These are phyloP conservation scores for Fusarium metavorans DNA, from an alignment of 2,329 filamentous ascomycete species.

Conservation along the genomic window DNA sequence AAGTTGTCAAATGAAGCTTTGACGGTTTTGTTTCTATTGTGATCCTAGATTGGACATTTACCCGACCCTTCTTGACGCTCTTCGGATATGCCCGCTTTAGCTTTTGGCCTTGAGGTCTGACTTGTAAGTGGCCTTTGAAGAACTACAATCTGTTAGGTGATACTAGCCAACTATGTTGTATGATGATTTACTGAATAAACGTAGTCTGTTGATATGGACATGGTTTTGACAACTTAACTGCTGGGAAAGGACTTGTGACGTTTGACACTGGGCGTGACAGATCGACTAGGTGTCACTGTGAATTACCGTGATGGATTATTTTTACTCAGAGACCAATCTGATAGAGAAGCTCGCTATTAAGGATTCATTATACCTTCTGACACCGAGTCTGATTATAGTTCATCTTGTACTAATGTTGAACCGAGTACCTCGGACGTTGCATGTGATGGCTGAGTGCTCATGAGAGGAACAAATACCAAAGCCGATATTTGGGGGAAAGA, in stretches of 20 bases:
- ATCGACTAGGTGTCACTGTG: background rate
- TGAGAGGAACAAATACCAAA: background rate
- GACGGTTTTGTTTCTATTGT: background rate
- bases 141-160: background rate
- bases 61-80: background rate
- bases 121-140: background rate
- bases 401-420: background rate
- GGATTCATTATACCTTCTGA: background rate
- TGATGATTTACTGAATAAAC: background rate
- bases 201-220: background rate
- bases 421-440: background rate
- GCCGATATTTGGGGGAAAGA: too few relatives aligned
- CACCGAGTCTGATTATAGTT: background rate
- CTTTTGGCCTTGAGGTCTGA: background rate
- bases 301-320: background rate
- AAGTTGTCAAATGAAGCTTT: background rate
- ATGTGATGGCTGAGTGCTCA: background rate
- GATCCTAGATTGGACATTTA: too few relatives aligned
- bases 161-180: background rate
- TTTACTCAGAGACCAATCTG: too few relatives aligned
- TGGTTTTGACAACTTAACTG: background rate
- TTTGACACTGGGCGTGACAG: background rate
- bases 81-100: background rate
- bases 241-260: background rate
- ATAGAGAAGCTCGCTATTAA: too few relatives aligned